These are phyloP conservation scores for Fraxinus angustifolia DNA, from an alignment of 305 asterid species.

Conservation along the genomic window DNA sequence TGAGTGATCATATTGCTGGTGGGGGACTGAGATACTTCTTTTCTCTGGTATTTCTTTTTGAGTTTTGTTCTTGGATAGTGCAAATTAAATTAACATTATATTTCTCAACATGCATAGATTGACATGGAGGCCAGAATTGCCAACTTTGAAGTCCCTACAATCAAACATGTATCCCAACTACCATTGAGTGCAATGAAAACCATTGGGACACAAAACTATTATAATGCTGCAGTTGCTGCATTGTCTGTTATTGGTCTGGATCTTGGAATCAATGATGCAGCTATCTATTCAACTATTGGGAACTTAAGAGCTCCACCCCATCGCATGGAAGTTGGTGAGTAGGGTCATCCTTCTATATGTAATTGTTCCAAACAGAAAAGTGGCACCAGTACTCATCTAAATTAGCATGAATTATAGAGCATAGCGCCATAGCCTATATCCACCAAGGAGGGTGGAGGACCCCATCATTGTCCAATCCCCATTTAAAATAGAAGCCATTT, in stretches of 20 bases:
- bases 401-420: neutral
- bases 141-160: slow-evolving; percentile 24
- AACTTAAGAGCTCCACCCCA: slow-evolving; percentile 36
- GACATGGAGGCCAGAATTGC: slow-evolving; percentile 33
- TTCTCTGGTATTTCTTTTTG: neutral
- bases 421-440: neutral
- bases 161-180: slow-evolving; percentile 22
- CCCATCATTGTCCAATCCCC: neutral
- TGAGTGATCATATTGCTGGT: neutral
- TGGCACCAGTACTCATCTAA: neutral
- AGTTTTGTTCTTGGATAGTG: neutral
- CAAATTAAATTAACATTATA: neutral
- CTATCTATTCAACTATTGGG: slow-evolving; percentile 26
- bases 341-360: neutral
- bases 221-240: slow-evolving; percentile 39
- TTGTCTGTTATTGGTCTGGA: slow-evolving; percentile 32
- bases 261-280: slow-evolving; percentile 28
- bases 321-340: slow-evolving; percentile 37
- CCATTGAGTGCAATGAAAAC: slow-evolving; percentile 31
- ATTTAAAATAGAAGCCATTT: neutral
- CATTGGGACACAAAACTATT: slow-evolving; percentile 36
- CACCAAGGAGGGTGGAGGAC: neutral
- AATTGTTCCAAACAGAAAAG: neutral
- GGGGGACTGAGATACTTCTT: neutral
- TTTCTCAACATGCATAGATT: slow-evolving; percentile 17